phyloP scores from a whole-genome alignment of 2,329 filamentous ascomycete genomes.

The Cladosporium cucumerinum region DNA sequence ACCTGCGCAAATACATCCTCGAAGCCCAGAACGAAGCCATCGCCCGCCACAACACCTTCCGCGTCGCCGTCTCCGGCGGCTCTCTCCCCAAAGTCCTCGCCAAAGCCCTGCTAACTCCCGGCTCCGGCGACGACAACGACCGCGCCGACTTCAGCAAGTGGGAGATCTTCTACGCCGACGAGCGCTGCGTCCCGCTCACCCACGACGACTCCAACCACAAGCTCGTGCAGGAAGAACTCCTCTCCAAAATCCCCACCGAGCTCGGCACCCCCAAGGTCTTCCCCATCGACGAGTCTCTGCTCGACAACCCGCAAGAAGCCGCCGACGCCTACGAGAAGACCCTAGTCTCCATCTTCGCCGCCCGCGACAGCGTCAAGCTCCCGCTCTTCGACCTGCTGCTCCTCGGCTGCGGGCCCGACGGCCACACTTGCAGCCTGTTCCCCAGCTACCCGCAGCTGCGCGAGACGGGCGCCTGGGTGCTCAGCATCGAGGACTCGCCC shows the following conservation, averaged over 20 bases:
- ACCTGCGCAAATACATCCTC: conserved; percentile 78
- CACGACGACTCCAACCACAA: conserved; percentile 93
- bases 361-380: conserved; percentile 87
- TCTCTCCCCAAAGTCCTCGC: conserved; percentile 87
- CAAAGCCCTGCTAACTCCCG: conserved; percentile 66
- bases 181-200: conserved; percentile 88
- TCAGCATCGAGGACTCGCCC: conserved; percentile 85
- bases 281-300: conserved; percentile 66
- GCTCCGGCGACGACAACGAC: conserved; percentile 56
- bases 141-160: conserved; percentile 76
- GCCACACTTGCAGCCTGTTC: conserved; percentile 96
- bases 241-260: conserved; percentile 77
- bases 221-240: conserved; percentile 78
- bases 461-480: conserved; percentile 87
- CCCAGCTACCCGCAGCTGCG: conserved; percentile 82
- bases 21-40: conserved; percentile 77
- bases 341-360: conserved; percentile 81
- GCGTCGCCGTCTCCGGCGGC: conserved; percentile 88
- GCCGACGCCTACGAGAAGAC: conserved; percentile 91
- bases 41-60: conserved; percentile 77
- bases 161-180: conserved; percentile 98
- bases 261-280: conserved; percentile 68
- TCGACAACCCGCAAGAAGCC: conserved; percentile 82
- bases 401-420: conserved; percentile 90
- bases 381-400: conserved; percentile 94